A percentile compares a stretch with the other conserved stretches of the same genome.
Evolutionary conservation across 768 basidiomycete genomes (phyloP).

Genomic region (Lactarius akahatsu): DNA sequence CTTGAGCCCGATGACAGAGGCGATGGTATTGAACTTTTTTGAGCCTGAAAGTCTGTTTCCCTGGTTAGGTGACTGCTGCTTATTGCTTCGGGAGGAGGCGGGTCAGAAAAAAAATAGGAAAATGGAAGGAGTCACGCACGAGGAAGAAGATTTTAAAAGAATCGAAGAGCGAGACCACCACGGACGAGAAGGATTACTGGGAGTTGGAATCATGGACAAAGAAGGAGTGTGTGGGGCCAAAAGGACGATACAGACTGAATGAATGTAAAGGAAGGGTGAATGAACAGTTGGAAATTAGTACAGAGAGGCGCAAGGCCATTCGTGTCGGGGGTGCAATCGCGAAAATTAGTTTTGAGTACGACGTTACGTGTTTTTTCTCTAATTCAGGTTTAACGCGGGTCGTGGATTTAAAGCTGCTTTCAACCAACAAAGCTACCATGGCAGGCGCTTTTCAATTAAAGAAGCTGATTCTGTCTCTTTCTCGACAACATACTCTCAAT

Average conservation of each 20-base stretch:
- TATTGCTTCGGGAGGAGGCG: slow-evolving; percentile 3
- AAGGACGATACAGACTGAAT: background rate
- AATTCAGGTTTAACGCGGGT: background rate
- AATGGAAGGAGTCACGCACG: slow-evolving; percentile 12
- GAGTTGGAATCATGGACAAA: slow-evolving; percentile 14
- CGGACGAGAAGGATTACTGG: slow-evolving; percentile 31
- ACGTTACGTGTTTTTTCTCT: background rate
- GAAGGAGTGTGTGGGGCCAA: slow-evolving; percentile 19
- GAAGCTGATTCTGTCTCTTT: slow-evolving; percentile 1
- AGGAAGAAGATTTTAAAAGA: slow-evolving; percentile 31
- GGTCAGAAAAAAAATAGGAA: background rate
- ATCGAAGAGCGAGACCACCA: slow-evolving; percentile 41
- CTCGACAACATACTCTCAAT: background rate
- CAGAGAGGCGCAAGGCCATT: background rate
- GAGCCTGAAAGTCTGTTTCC: slow-evolving; percentile 16
- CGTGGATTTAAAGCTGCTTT: background rate
- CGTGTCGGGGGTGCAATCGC: background rate
- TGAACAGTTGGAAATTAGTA: background rate
- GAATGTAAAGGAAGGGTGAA: background rate
- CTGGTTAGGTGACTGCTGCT: slow-evolving; percentile 8
- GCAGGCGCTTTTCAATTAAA: background rate
- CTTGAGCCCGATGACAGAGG: slow-evolving; percentile 62
- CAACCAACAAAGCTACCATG: no score
- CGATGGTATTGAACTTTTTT: slow-evolving; percentile 55
- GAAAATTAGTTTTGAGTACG: no score